Conservation (phyloP, 805 yeast species). For the Zygoascus bituminiphila region DNA sequence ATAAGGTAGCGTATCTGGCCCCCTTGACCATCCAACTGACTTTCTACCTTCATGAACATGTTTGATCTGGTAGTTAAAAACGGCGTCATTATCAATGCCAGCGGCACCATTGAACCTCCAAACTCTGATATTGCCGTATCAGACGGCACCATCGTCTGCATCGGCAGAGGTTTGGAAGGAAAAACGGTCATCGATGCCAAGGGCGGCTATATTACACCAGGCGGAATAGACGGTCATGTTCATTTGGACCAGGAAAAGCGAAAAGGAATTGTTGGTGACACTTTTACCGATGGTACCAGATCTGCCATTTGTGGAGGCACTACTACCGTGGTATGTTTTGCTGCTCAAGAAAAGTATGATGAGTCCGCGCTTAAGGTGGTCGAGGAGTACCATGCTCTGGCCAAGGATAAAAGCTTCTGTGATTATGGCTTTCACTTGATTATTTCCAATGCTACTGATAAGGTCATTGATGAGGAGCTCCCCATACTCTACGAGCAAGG, state of each 20-base stretch:
- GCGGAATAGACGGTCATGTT: slow-evolving; percentile 45
- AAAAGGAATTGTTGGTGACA: slow-evolving; percentile 34
- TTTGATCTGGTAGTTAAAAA: slow-evolving; percentile 21
- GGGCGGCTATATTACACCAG: slow-evolving; percentile 43
- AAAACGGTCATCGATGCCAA: slow-evolving; percentile 34
- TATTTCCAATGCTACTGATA: slow-evolving; percentile 30
- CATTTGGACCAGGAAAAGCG: slow-evolving; percentile 38
- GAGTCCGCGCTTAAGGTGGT: slow-evolving; percentile 27
- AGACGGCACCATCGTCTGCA: slow-evolving; percentile 33
- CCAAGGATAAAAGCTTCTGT: slow-evolving; percentile 32
- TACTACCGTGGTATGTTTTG: slow-evolving; percentile 41
- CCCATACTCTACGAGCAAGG: slow-evolving; percentile 32
- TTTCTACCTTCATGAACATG: background rate
- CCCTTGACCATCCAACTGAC: background rate
- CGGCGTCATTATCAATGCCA: slow-evolving; percentile 18
- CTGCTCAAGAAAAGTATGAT: slow-evolving; percentile 34
- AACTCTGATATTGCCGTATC: slow-evolving; percentile 33
- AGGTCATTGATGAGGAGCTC: slow-evolving; percentile 27
- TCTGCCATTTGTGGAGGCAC: slow-evolving; percentile 45
- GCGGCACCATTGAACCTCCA: slow-evolving; percentile 19
- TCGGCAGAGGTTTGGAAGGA: slow-evolving; percentile 30
- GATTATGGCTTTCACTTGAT: slow-evolving; percentile 45
- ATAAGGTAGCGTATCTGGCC: background rate
- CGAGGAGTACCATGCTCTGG: slow-evolving; percentile 27
- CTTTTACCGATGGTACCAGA: slow-evolving; percentile 37